A percentile compares a stretch with the other conserved stretches of the same genome.
These are phyloP conservation scores for Ogataea methylovora DNA, from an alignment of 805 yeast genomes.

Conservation along the genomic window DNA sequence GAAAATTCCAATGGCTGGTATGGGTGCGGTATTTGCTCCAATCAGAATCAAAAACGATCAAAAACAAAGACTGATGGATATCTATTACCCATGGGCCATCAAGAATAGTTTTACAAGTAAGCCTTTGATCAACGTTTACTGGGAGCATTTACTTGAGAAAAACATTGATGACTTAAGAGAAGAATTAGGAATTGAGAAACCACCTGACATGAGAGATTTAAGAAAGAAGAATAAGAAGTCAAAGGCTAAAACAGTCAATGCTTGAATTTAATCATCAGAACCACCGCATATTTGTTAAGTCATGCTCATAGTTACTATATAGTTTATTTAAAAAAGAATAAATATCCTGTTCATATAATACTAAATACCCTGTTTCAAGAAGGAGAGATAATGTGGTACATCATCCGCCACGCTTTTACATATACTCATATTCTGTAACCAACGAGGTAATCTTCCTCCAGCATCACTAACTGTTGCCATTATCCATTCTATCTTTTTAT, in stretches of 20 bases:
- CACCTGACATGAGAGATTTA: slow-evolving; percentile 70
- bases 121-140: slow-evolving; percentile 79
- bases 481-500: slow-evolving; percentile 21
- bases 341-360: no score
- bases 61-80: slow-evolving; percentile 52
- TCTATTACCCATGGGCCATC: slow-evolving; percentile 86
- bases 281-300: no score
- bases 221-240: slow-evolving; percentile 26
- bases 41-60: slow-evolving; percentile 60
- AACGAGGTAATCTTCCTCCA: slow-evolving; percentile 32
- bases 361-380: no score
- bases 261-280: no score
- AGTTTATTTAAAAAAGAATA: no score
- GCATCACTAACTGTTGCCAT: slow-evolving; percentile 33
- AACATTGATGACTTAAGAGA: slow-evolving; percentile 67
- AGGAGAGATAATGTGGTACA: slow-evolving; percentile 29
- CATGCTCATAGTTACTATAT: no score
- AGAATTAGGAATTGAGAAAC: slow-evolving; percentile 67
- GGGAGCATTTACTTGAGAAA: slow-evolving; percentile 76
- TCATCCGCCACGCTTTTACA: slow-evolving; percentile 31
- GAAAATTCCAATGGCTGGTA: slow-evolving; percentile 91
- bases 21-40: slow-evolving; percentile 89
- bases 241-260: no score
- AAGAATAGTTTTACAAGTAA: slow-evolving; percentile 63
- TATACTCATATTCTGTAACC: slow-evolving; percentile 31